Evolutionary conservation across 2,329 filamentous ascomycete species (phyloP).

Genomic region (Clarireedia hainanense): DNA sequence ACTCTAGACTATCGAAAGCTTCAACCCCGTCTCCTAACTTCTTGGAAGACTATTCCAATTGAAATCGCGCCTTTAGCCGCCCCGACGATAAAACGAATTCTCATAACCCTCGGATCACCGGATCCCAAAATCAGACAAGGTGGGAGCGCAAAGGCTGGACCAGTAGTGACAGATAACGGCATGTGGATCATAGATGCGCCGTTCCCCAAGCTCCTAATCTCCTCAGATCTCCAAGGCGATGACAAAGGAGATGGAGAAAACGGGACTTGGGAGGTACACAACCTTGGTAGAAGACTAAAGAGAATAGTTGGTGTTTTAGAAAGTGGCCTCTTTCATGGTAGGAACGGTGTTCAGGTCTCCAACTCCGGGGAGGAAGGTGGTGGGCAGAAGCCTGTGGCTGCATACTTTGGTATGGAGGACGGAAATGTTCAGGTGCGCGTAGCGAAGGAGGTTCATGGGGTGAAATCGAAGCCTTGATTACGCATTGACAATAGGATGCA

Average conservation of each 20-base stretch:
- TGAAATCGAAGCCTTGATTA: slow-evolving; percentile 6
- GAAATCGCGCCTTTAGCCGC: slow-evolving; percentile 86
- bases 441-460: slow-evolving; percentile 26
- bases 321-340: slow-evolving; percentile 81
- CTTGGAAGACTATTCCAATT: slow-evolving; percentile 83
- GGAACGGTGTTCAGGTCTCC: slow-evolving; percentile 65
- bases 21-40: slow-evolving; percentile 62
- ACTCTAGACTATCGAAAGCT: slow-evolving; percentile 81
- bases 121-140: slow-evolving; percentile 66
- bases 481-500: background rate
- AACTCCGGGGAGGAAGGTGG: slow-evolving; percentile 51
- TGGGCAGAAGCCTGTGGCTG: slow-evolving; percentile 85
- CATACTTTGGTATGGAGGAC: slow-evolving; percentile 89
- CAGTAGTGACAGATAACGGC: slow-evolving; percentile 76
- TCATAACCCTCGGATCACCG: slow-evolving; percentile 65
- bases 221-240: slow-evolving; percentile 40
- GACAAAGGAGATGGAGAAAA: slow-evolving; percentile 46
- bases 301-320: slow-evolving; percentile 81
- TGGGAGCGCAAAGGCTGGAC: slow-evolving; percentile 69
- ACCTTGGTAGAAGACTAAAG: slow-evolving; percentile 67
- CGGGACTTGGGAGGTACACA: slow-evolving; percentile 73
- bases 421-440: slow-evolving; percentile 53
- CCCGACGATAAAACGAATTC: slow-evolving; percentile 64
- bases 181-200: slow-evolving; percentile 91
- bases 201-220: slow-evolving; percentile 66